These are phyloP conservation scores for Luzula sylvatica DNA, from an alignment of 176 grass and related monocot species.

Conservation along the genomic window DNA sequence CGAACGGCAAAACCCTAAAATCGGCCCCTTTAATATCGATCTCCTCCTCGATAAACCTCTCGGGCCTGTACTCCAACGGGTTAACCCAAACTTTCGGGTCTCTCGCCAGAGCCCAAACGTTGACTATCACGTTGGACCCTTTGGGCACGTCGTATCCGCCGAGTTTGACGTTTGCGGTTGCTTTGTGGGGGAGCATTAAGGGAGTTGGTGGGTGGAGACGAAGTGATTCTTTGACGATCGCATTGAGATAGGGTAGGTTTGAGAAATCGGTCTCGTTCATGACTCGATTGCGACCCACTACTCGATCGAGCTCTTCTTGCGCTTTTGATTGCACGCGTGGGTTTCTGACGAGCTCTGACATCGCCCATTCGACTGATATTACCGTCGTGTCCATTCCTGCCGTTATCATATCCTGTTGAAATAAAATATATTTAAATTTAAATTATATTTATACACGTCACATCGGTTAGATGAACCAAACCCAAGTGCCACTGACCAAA, in stretches of 20 bases:
- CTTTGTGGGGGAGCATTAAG: constrained; percentile 51
- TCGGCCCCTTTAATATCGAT: constrained; percentile 61
- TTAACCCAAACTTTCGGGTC: constrained; percentile 37
- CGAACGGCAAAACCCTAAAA: constrained; percentile 48
- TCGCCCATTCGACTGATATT: constrained; percentile 59
- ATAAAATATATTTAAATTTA: background rate
- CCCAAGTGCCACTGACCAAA: constrained; percentile 7
- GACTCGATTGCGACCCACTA: constrained; percentile 27
- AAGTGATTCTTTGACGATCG: constrained; percentile 46
- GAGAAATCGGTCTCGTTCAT: constrained; percentile 35
- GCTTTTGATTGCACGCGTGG: constrained; percentile 35
- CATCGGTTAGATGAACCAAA: background rate
- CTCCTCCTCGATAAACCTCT: constrained; percentile 34
- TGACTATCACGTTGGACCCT: constrained; percentile 38
- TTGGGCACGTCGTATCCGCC: constrained; percentile 47
- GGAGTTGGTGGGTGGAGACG: constrained; percentile 52
- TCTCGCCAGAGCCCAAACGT: constrained; percentile 45
- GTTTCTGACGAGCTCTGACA: constrained; percentile 42
- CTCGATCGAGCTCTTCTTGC: constrained; percentile 47
- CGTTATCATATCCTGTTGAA: constrained; percentile 55
- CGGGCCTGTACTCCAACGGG: constrained; percentile 41
- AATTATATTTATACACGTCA: background rate
- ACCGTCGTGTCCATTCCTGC: constrained; percentile 63
- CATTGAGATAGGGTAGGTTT: constrained; percentile 50
- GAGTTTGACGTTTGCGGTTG: constrained; percentile 30